These are phyloP conservation scores for Conoideocrella luteorostrata DNA, from an alignment of 2,329 filamentous ascomycete species.

Conservation along the genomic window DNA sequence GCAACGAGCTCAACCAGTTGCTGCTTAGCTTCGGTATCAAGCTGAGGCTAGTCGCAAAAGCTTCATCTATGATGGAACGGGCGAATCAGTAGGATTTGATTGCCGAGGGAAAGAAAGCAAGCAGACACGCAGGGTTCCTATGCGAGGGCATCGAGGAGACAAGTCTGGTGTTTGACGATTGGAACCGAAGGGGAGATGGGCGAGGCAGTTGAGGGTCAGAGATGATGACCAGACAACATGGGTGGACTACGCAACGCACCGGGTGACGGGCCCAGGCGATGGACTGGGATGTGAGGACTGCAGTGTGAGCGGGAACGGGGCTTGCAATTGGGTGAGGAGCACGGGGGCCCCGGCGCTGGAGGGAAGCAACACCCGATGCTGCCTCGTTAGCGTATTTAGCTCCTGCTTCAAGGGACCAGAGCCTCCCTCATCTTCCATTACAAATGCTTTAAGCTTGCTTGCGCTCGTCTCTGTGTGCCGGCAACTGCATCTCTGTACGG, in stretches of 20 bases:
- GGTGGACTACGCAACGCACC: conserved; percentile 2
- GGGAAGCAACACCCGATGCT: neutral
- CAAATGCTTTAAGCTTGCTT: no score
- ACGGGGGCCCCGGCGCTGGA: neutral
- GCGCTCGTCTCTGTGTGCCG: no score
- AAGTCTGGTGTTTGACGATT: conserved; percentile 3
- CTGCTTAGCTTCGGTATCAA: neutral
- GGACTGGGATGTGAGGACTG: neutral
- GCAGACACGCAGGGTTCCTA: conserved; percentile 1
- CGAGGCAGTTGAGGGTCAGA: conserved; percentile 3
- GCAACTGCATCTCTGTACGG: no score
- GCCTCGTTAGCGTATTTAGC: neutral
- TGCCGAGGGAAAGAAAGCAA: neutral
- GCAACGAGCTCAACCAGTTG: conserved; percentile 1
- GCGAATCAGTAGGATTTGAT: neutral
- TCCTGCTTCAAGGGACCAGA: conserved; percentile 3
- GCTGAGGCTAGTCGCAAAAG: neutral
- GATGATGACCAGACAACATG: neutral
- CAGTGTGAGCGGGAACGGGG: conserved; percentile 1
- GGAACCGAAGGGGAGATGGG: neutral
- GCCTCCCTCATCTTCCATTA: no score
- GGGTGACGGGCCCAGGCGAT: conserved; percentile 1
- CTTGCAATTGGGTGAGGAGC: neutral
- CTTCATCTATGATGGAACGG: neutral
- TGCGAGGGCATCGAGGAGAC: conserved; percentile 3